phyloP scores from a whole-genome alignment of 1,139 yeast species.

The Geotrichum europaeum region DNA sequence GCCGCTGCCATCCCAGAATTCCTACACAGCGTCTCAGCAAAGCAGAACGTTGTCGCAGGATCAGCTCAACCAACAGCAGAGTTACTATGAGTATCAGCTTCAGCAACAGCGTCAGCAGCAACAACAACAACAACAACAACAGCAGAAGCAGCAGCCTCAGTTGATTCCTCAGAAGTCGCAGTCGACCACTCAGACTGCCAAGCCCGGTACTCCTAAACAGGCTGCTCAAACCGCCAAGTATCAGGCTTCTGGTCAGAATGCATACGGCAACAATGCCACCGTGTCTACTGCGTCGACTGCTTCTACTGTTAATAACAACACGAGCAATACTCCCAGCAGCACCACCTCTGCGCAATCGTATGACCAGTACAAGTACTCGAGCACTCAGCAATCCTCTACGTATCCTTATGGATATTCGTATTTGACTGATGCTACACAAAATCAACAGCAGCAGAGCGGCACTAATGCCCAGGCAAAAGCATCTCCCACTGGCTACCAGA shows the following conservation, averaged over 20 bases:
- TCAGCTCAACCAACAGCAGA: background rate
- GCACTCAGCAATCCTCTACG: background rate
- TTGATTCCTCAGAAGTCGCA: constrained; percentile 1
- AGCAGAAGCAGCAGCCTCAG: constrained; percentile 2
- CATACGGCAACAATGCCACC: background rate
- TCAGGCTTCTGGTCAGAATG: background rate
- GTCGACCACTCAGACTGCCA: background rate
- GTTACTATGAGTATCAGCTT: constrained; percentile 1
- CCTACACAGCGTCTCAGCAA: background rate
- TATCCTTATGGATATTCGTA: background rate
- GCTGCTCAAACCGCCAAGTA: background rate
- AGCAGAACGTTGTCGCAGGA: background rate
- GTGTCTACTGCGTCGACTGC: background rate
- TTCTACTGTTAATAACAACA: background rate
- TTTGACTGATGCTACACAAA: background rate
- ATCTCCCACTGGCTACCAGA: background rate
- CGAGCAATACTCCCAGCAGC: background rate
- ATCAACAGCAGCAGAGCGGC: background rate
- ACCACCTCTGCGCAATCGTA: background rate
- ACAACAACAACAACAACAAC: constrained; percentile 9
- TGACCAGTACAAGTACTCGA: background rate
- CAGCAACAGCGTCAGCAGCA: constrained; percentile 1
- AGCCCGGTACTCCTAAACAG: background rate
- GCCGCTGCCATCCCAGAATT: constrained; percentile 10
- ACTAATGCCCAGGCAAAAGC: background rate